Percentiles rank a stretch among this genome's conserved stretches.
Conservation (phyloP, 371 early-diverging fungal species). For the Lichtheimia ornata region DNA sequence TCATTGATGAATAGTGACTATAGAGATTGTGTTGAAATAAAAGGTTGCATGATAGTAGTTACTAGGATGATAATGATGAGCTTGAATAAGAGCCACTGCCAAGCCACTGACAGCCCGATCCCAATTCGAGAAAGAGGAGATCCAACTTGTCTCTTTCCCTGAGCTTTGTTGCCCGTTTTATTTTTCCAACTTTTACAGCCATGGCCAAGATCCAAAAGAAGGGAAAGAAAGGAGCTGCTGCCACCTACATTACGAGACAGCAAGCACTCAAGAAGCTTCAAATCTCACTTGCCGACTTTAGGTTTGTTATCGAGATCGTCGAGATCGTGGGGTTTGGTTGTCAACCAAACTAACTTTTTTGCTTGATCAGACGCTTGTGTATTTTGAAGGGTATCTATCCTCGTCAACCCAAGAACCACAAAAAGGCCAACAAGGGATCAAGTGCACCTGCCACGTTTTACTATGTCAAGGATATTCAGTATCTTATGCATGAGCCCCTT, state of each 20-base stretch:
- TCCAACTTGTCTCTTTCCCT: too few species aligned
- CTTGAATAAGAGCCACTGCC: too few species aligned
- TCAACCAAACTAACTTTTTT: too few species aligned
- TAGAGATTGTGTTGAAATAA: too few species aligned
- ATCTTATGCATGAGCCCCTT: constrained; percentile 90
- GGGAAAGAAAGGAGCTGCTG: constrained; percentile 88
- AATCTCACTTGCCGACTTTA: constrained; percentile 90
- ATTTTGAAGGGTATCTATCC: constrained; percentile 99
- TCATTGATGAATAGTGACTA: too few species aligned
- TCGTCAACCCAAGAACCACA: constrained; percentile 91
- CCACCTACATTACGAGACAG: constrained; percentile 89
- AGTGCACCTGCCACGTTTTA: constrained; percentile 90
- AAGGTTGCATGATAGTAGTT: too few species aligned
- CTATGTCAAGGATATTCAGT: constrained; percentile 94
- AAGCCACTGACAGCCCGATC: too few species aligned
- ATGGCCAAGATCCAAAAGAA: constrained; percentile 87
- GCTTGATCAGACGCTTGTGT: constrained; percentile 80
- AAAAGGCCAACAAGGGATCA: constrained; percentile 93
- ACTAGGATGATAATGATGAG: too few species aligned
- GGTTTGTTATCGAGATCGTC: constrained; percentile 49
- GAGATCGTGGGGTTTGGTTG: too few species aligned
- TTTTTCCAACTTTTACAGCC: background rate
- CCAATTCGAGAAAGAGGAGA: too few species aligned
- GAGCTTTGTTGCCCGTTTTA: too few species aligned
- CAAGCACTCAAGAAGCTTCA: constrained; percentile 94